Base-by-base conservation (phyloP, 1,139 yeast genomes). In the Lodderomyces elongisporus region DNA sequence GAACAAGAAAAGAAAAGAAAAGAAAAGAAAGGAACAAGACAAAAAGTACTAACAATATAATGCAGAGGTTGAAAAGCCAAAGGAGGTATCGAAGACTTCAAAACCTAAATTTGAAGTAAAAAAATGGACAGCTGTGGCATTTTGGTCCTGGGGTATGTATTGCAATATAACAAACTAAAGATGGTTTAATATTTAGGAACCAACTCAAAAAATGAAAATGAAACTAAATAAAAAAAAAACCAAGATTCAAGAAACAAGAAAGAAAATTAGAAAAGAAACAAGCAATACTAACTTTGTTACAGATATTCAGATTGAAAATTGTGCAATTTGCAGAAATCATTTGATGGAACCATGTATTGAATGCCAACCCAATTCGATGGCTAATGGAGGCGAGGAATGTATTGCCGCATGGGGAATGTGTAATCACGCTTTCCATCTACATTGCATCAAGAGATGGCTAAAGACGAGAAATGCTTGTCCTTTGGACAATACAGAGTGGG, bases 271-370 rank as follows among this genome's bases (percentile, higher is more conserved):
- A 14, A 14, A 12, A n/a, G n/a, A n/a, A n/a, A n/a, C n/a, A n/a
- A 10, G 10, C 22, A 8, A 7, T 20, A 10, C 22, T 20, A 20
- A 20, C 22, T 8, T 10, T 7, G 10, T 20, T 10, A 20, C 36
- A 56, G 78, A 87, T 60, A 85, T 88, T 40, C 93, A 81, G 33
- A 95, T 91, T 39, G 98, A 93, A 48, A 88, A 87, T 37, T 93
- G 99, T 67, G 97, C 99, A 29, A 93, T 93, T 56, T 93, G 99
- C 70, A 77, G 98, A 52, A 93, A 91, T 59, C 97, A 91, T 60
- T 74, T 91, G 48, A 93, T 93, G 99, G 99, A 93, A 49, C 94
- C 94, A 16, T 93, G 99, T 60, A 91, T 93, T 46, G 98, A 89
- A 56, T 93, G 99, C 56, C 96, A 88, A 58, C 85, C 95, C 13